Conservation (phyloP, 2,329 filamentous ascomycete genomes). For the Ophiostoma sp. region DNA sequence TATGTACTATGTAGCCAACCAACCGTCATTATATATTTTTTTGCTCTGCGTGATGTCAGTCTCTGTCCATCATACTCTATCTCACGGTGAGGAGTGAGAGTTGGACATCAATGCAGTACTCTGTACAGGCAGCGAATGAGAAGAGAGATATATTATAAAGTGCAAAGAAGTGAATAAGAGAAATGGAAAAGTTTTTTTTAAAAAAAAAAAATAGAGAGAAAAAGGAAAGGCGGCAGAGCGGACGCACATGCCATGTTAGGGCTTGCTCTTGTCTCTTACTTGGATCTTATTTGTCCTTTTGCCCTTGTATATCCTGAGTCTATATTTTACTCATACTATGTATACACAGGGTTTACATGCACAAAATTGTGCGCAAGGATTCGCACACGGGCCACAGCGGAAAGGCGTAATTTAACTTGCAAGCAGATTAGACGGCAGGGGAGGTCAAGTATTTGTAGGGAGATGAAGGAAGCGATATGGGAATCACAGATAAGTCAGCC, state of each 20-base stretch:
- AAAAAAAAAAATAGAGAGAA: no score
- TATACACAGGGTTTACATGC: background rate
- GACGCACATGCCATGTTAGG: slow-evolving; percentile 1
- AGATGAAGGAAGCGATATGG: background rate
- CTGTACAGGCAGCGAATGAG: slow-evolving; percentile 13
- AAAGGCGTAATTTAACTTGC: background rate
- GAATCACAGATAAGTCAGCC: background rate
- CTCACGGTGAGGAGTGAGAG: slow-evolving; percentile 17
- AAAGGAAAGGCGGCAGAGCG: background rate
- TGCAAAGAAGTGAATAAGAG: no score
- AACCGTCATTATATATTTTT: background rate
- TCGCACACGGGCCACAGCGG: slow-evolving; percentile 6
- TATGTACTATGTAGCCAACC: no score
- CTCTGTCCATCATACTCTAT: background rate
- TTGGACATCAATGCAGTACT: slow-evolving; percentile 22
- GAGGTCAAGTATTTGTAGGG: background rate
- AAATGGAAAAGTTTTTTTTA: no score
- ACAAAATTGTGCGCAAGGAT: background rate
- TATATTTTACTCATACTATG: background rate
- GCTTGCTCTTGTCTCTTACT: background rate
- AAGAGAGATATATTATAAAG: background rate
- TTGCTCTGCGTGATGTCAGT: background rate
- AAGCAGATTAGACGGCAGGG: background rate
- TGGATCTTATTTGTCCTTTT: background rate
- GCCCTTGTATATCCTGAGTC: background rate